Evolutionary conservation across 352 stramenopile genomes (phyloP).

Genomic region (Plasmopara halstedii): DNA sequence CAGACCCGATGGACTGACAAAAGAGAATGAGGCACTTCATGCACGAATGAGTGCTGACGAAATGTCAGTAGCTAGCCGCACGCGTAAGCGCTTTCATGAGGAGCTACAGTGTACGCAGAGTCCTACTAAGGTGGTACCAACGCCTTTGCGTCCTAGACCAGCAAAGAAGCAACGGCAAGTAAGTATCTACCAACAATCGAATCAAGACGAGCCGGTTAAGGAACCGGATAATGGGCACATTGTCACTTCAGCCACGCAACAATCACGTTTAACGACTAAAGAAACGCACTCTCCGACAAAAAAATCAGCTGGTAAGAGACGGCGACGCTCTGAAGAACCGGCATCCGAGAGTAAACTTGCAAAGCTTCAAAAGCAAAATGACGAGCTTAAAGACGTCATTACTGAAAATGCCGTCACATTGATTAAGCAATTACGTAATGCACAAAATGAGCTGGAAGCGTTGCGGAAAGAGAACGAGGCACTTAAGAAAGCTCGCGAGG

Average conservation of each 20-base stretch:
- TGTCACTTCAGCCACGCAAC: conserved; percentile 3
- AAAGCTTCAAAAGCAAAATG: conserved; percentile 1
- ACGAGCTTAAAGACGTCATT: neutral
- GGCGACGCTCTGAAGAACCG: conserved; percentile 1
- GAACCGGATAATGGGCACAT: neutral
- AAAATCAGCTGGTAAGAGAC: conserved; percentile 12
- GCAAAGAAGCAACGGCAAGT: conserved; percentile 13
- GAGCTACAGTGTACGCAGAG: conserved; percentile 25
- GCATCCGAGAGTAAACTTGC: conserved; percentile 7
- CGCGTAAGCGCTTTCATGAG: conserved; percentile 19
- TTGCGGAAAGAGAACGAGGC: neutral
- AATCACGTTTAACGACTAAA: neutral
- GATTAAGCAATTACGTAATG: neutral
- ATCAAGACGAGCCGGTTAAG: conserved; percentile 5
- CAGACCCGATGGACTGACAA: conserved; percentile 23
- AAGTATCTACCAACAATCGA: conserved; percentile 4
- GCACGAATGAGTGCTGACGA: conserved; percentile 16
- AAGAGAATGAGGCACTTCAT: conserved; percentile 14
- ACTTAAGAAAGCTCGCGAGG: conserved; percentile 9
- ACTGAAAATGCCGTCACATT: neutral
- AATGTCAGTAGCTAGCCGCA: conserved; percentile 12
- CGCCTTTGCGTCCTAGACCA: conserved; percentile 9
- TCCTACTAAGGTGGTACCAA: conserved; percentile 6
- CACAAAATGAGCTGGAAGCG: conserved; percentile 3
- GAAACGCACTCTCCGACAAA: neutral